These are phyloP conservation scores for Lentinus brumalis DNA, from an alignment of 768 basidiomycete species.

Conservation along the genomic window DNA sequence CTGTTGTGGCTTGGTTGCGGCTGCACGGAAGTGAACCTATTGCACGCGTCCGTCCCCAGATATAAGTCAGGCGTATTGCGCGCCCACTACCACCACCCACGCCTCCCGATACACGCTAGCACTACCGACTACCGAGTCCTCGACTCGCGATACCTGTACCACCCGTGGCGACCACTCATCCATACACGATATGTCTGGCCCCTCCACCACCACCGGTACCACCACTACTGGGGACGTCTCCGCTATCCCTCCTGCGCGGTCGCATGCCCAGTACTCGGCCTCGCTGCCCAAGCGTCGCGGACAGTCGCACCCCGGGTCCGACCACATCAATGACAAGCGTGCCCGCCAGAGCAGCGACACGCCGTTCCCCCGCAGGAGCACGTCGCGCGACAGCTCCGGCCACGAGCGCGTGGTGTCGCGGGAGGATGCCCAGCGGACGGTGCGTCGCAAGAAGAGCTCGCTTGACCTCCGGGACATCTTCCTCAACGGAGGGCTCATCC, in stretches of 20 bases:
- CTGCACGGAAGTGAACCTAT: neutral
- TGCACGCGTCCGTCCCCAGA: neutral
- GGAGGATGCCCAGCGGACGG: slow-evolving; percentile 16
- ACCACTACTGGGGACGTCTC: neutral
- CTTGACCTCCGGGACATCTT: slow-evolving; percentile 29
- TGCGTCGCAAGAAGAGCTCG: slow-evolving; percentile 30
- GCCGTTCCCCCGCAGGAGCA: neutral
- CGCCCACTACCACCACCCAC: neutral
- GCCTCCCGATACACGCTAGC: neutral
- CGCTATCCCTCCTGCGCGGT: neutral
- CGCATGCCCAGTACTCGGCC: neutral
- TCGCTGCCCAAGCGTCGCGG: neutral
- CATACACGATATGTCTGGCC: neutral
- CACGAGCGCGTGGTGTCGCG: neutral
- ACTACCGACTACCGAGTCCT: neutral
- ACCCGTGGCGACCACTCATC: neutral
- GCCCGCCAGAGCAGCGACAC: neutral
- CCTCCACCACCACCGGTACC: neutral
- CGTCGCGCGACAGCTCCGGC: neutral
- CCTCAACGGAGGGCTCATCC: slow-evolving; percentile 12
- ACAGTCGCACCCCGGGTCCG: neutral
- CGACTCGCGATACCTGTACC: neutral
- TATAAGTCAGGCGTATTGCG: neutral
- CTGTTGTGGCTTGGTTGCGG: neutral
- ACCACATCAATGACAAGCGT: neutral